phyloP scores from a whole-genome alignment of 768 basidiomycete genomes.

The Paxillus involutus region DNA sequence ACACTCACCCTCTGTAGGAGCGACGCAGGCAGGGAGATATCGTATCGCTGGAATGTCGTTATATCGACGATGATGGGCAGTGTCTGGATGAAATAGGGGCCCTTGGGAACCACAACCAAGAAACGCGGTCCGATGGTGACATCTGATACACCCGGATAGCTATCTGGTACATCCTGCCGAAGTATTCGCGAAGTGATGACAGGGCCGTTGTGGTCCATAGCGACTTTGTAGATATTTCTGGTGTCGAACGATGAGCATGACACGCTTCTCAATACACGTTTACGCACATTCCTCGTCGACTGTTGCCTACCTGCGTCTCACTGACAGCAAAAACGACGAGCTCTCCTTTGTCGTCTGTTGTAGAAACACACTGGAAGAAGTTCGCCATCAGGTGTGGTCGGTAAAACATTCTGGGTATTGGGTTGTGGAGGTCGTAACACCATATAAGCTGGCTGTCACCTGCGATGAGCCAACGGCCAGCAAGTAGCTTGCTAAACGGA shows the following conservation, averaged over 20 bases:
- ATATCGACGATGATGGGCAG: conserved; percentile 6
- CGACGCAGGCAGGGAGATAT: background rate
- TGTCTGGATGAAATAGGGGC: background rate
- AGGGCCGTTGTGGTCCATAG: background rate
- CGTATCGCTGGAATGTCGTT: background rate
- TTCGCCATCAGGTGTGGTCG: conserved; percentile 2
- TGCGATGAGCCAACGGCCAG: conserved; percentile 6
- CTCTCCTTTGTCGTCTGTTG: background rate
- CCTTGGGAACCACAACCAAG: conserved; percentile 1
- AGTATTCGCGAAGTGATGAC: background rate
- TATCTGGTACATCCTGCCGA: background rate
- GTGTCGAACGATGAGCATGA: no score
- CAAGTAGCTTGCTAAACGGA: background rate
- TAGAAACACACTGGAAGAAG: conserved; percentile 6
- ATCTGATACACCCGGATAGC: background rate
- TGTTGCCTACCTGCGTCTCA: conserved; percentile 3
- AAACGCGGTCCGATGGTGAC: conserved; percentile 4
- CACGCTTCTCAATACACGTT: no score
- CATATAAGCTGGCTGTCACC: background rate
- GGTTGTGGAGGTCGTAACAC: background rate
- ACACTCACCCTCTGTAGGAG: background rate
- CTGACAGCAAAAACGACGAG: conserved; percentile 4
- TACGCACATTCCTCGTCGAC: conserved; percentile 1
- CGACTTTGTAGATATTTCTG: background rate
- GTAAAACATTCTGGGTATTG: background rate